Evolutionary conservation across 2,329 filamentous ascomycete species (phyloP), one percentile per base, ranked within the genome.

Genomic region (Didymella lethalis): DNA sequence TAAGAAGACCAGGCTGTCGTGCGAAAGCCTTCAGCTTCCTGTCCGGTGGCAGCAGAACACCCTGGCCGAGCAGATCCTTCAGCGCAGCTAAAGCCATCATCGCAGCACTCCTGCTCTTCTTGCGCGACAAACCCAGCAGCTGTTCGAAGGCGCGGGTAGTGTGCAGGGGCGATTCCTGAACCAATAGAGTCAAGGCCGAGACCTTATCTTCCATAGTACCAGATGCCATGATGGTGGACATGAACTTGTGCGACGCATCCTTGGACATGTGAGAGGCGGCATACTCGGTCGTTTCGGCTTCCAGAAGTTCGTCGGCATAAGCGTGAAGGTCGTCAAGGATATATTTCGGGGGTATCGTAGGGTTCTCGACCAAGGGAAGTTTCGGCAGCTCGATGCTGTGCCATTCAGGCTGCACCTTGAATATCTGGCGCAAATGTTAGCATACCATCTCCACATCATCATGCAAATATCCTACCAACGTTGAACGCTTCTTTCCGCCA

Each of bases 121-220:
- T 99, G 71, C 88, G 90, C n/a, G 93, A 92, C 43, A 99, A 80
- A 1, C 81, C 85, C 65, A 98, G 83, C 46, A 99, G 82, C 62
- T 87, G 92, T 68, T 98, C 94, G 62, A 98, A 88, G 0, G 93
- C 90, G 73, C 95, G 94, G 63, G 88, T 89, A 62, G 93, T 98
- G 78, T 99, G 95, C 50, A 98, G 81, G 18, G 95, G 95, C 8
- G 96, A 98, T 78, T 99, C 95, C 80, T 99, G 96, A 12, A 97
- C 88, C 55, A 95, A 90, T 67, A 99, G 83, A 4, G 95, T 99
- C 71, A 99, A 82, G 3, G 95, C 96, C 2, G 95, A 99, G 43
- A 98, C 90, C 77, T 97, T 98, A 77, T 99, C 95, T 55, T 93
- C 96, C 68, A 98, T 86, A 10, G 96, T 99, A 82, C 95, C 95